Percentiles rank a stretch among this genome's conserved stretches.
These are phyloP conservation scores for Phalaenopsis aphrodite DNA, from an alignment of 106 monocot genomes.

Conservation along the genomic window DNA sequence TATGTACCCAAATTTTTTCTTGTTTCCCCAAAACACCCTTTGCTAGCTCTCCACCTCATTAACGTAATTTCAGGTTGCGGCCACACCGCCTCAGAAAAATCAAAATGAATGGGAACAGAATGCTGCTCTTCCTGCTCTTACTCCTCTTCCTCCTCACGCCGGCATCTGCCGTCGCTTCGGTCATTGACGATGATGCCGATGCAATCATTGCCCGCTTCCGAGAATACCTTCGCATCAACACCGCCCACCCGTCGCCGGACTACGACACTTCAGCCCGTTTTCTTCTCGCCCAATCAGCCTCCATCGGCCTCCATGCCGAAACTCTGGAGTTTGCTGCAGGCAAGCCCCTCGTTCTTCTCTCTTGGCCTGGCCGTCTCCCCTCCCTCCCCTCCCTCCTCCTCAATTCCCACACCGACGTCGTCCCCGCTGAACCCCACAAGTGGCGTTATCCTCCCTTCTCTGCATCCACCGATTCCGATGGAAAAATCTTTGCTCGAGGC, in stretches of 20 bases:
- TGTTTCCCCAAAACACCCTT: too few species aligned
- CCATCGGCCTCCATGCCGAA: conserved; percentile 28
- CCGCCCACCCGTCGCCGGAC: conserved; percentile 77
- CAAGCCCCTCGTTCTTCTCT: conserved; percentile 79
- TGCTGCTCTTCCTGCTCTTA: conserved; percentile 7
- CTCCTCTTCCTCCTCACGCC: background rate
- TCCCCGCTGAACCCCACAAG: conserved; percentile 81
- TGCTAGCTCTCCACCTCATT: too few species aligned
- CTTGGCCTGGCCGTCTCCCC: conserved; percentile 53
- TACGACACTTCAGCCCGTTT: conserved; percentile 58
- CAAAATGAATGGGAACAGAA: conserved; percentile 7
- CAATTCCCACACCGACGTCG: conserved; percentile 98
- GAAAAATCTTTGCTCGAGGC: conserved; percentile 68
- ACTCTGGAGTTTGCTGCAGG: conserved; percentile 45
- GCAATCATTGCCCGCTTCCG: conserved; percentile 59
- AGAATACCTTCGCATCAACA: conserved; percentile 85
- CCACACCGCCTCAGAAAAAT: background rate
- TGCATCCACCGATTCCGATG: conserved; percentile 35
- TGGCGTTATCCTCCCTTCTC: conserved; percentile 74
- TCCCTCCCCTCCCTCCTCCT: conserved; percentile 80
- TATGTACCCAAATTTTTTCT: too few species aligned
- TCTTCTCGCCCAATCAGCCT: conserved; percentile 33
- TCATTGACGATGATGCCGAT: conserved; percentile 2
- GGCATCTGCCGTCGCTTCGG: background rate
- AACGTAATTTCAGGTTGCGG: too few species aligned